Base-by-base conservation (phyloP, 257 asterid genomes). In the Solanum corneliomulleri region DNA sequence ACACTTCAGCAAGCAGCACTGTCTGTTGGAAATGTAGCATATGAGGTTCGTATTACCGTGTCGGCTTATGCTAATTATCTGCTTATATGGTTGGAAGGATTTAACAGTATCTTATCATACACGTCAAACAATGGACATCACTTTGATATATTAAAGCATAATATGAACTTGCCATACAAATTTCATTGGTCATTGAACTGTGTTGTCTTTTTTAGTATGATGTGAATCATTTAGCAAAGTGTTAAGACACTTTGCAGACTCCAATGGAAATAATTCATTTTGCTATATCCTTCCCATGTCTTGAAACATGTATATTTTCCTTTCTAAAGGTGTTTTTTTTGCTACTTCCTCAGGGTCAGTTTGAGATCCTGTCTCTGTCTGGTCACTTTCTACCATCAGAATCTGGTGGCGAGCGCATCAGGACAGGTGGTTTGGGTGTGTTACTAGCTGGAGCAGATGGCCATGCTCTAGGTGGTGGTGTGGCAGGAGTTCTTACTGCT, bases 361-460 rank as follows among this genome's bases (percentile, higher is more conserved):
- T 87, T 49, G 89, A 87, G 80, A 87, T 87, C 86, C 86, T 87
- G 35, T 81, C 89, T 62, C 86, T 87, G 18, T 87, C 89, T 81
- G 89, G 89, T 29, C 69, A 62, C 80, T 87, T 87, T 80, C 42
- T 80, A 23, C 86, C 37, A 69, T 78, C 89, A 15, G 89, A 87
- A 81, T 29, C 44, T 64, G 86, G 86, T 45, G 89, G 86, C 8
- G 71, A 87, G 58, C 86, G 62, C 82, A 41, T 44, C 88, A 86
- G 47, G 71, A 87, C 86, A n/a, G 89, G 89, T 68, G 72, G 86
- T 70, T 87, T 87, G 82, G 23, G 82, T 66, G 89, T 87, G 62
- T 45, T 75, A 44, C 86, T 87, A 47, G 86, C 89, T 44, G 86
- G 86, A 31, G 86, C 86, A 31, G 89, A 87, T 68, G 86, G 89